These are phyloP conservation scores for Fusarium keratoplasticum DNA, from an alignment of 2,329 filamentous ascomycete genomes.

Conservation along the genomic window DNA sequence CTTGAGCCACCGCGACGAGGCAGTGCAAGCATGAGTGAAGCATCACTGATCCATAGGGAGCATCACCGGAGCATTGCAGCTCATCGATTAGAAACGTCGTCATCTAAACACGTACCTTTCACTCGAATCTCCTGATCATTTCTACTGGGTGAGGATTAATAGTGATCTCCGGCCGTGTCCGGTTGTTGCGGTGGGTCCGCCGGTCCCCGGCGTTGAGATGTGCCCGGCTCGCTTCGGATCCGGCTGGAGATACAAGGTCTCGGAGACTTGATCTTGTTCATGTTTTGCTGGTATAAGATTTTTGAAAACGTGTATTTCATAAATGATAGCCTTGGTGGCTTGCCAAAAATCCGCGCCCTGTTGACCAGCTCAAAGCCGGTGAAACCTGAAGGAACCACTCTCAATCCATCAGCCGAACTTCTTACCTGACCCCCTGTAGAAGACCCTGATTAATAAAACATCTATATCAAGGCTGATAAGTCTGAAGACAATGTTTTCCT, in stretches of 20 bases:
- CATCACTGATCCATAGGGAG: not conserved
- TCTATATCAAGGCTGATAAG: not conserved
- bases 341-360: not conserved
- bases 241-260: not conserved
- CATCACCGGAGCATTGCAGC: not conserved
- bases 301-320: not conserved
- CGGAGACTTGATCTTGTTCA: not conserved
- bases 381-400: not conserved
- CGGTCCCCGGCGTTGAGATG: not conserved
- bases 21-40: not conserved
- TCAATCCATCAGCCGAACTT: not conserved
- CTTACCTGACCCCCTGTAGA: not conserved
- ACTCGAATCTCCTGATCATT: not conserved
- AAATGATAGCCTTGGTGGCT: not conserved
- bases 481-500: not conserved
- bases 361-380: not conserved
- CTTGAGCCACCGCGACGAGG: not conserved
- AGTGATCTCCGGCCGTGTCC: constrained; percentile 5
- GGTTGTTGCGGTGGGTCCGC: constrained; percentile 12
- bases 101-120: not conserved
- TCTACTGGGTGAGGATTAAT: not conserved
- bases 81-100: not conserved
- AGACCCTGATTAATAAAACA: not conserved
- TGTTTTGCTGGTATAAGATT: not conserved
- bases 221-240: not conserved